Evolutionary conservation across 805 yeast species (phyloP).

Genomic region (Scheffersomyces amazonensis): DNA sequence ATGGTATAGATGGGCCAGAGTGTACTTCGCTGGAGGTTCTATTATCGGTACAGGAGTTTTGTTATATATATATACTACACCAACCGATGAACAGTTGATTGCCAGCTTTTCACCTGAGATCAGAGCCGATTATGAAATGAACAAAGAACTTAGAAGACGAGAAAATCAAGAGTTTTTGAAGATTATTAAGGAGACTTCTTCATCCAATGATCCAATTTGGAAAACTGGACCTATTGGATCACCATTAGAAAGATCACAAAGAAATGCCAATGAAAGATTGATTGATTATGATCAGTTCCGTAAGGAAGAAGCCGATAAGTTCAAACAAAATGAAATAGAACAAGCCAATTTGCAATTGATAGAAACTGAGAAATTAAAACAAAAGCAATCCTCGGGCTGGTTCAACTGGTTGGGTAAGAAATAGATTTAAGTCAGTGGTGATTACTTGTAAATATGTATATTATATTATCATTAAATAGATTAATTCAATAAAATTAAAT

Average conservation of each 20-base stretch:
- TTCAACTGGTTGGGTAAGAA: conserved; percentile 3
- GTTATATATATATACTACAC: conserved; percentile 70
- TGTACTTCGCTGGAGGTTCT: conserved; percentile 58
- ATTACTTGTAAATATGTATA: background rate
- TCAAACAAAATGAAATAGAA: conserved; percentile 33
- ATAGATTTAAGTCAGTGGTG: too few species aligned
- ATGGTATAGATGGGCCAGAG: conserved; percentile 60
- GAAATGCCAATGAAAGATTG: conserved; percentile 32
- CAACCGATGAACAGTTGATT: conserved; percentile 79
- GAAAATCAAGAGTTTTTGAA: conserved; percentile 72
- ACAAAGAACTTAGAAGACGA: conserved; percentile 55
- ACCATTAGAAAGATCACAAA: conserved; percentile 59
- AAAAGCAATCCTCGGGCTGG: conserved; percentile 21
- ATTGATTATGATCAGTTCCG: conserved; percentile 47
- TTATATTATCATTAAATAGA: background rate
- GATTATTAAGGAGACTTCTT: conserved; percentile 59
- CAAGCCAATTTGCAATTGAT: conserved; percentile 26
- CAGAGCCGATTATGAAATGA: conserved; percentile 67
- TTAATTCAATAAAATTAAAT: background rate
- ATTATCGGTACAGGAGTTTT: conserved; percentile 73
- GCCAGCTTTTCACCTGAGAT: conserved; percentile 79
- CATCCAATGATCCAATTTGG: conserved; percentile 79
- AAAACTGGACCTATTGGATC: conserved; percentile 66
- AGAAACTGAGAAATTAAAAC: conserved; percentile 22
- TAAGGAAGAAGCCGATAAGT: conserved; percentile 41